Conservation (phyloP, 23 red algal species). For the Gracilaria caudata region DNA sequence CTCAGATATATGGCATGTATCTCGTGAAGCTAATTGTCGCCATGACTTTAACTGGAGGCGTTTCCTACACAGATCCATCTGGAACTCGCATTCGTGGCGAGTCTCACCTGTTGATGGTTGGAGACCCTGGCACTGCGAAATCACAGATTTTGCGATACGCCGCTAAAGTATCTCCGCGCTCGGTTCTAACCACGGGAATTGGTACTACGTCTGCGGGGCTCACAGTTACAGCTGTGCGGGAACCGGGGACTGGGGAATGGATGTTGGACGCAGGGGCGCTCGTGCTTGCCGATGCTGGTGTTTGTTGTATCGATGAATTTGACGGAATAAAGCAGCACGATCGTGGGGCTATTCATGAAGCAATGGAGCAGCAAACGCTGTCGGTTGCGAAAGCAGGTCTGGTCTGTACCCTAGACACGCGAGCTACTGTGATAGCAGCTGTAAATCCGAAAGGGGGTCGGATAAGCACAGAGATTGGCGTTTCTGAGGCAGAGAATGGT, state of each 20-base stretch:
- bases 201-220: slow-evolving; percentile 90
- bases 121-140: slow-evolving; percentile 97
- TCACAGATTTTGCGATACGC: slow-evolving; percentile 89
- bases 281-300: slow-evolving; percentile 96
- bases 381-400: slow-evolving; percentile 97
- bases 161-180: slow-evolving; percentile 82
- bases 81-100: slow-evolving; percentile 86
- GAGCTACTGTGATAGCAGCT: slow-evolving; percentile 94
- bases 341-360: slow-evolving; percentile 95
- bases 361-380: slow-evolving; percentile 99
- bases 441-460: slow-evolving; percentile 85
- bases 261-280: slow-evolving; percentile 93
- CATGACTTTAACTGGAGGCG: slow-evolving; percentile 90
- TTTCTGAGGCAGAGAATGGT: slow-evolving; percentile 31
- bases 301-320: too few relatives aligned
- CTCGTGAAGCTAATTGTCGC: slow-evolving; percentile 88
- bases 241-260: slow-evolving; percentile 94
- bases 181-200: slow-evolving; percentile 97
- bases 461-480: slow-evolving; percentile 66
- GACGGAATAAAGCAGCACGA: slow-evolving; percentile 85
- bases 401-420: slow-evolving; percentile 87
- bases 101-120: slow-evolving; percentile 90
- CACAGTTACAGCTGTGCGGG: slow-evolving; percentile 90
- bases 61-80: slow-evolving; percentile 71
- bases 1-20: slow-evolving; percentile 98